A percentile compares a stretch with the other conserved stretches of the same genome.
Evolutionary conservation across 1,284 basidiomycete genomes (phyloP).

Genomic region (Chiua sp.): DNA sequence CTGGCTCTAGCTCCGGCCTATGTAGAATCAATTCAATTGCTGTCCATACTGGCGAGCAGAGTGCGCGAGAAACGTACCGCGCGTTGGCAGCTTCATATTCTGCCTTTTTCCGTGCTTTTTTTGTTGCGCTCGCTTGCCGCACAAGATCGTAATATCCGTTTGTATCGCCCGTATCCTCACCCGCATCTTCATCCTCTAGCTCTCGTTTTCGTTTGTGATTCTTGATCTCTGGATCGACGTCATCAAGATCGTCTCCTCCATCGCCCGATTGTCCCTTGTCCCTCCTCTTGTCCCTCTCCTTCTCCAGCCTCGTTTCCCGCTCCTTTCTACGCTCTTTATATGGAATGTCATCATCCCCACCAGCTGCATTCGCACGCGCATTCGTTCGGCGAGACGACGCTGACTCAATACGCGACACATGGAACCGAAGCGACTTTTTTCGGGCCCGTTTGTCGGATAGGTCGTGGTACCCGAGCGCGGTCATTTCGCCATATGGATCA

Average conservation of each 20-base stretch:
- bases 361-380: conserved; percentile 64
- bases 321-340: conserved; percentile 73
- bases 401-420: conserved; percentile 83
- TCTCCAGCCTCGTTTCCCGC: conserved; percentile 55
- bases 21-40: conserved; percentile 1
- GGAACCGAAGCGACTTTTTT: conserved; percentile 84
- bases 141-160: conserved; percentile 92
- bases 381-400: conserved; percentile 72
- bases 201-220: conserved; percentile 52
- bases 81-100: conserved; percentile 77
- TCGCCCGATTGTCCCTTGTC: conserved; percentile 43
- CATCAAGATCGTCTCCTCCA: conserved; percentile 73
- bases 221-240: conserved; percentile 49
- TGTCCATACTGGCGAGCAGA: neutral
- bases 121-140: conserved; percentile 71
- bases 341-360: conserved; percentile 91
- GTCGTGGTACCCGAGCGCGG: conserved; percentile 71
- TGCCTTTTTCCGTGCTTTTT: conserved; percentile 79
- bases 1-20: conserved; percentile 56
- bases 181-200: conserved; percentile 46
- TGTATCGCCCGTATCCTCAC: conserved; percentile 41
- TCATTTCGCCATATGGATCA: conserved; percentile 80
- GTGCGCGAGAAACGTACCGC: conserved; percentile 52
- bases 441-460: conserved; percentile 82
- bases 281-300: conserved; percentile 53